Percentiles rank a stretch among this genome's conserved stretches.
phyloP scores from a whole-genome alignment of 257 asterid genomes.

The Ehretia macrophylla region DNA sequence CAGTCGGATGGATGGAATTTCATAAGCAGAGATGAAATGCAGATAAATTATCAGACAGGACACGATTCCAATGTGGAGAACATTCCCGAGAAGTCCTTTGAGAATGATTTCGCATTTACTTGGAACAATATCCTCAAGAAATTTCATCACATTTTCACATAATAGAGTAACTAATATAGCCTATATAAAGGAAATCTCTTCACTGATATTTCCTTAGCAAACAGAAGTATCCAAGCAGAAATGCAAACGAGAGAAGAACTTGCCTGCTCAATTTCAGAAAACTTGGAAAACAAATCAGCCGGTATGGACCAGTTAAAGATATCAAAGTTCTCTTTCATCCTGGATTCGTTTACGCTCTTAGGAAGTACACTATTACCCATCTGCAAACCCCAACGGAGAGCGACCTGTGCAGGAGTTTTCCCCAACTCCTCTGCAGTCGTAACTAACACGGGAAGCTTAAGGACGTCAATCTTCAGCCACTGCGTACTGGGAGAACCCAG shows the following conservation, averaged over 20 bases:
- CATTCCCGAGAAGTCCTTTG: too few species aligned
- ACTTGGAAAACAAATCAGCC: slow-evolving; percentile 31
- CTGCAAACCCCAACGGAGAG: slow-evolving; percentile 47
- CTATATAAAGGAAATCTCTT: too few species aligned
- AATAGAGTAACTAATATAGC: too few species aligned
- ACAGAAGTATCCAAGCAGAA: too few species aligned
- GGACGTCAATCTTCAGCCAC: slow-evolving; percentile 61
- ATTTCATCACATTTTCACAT: too few species aligned
- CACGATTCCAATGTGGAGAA: too few species aligned
- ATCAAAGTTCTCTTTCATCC: slow-evolving; percentile 38
- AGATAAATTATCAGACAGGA: too few species aligned
- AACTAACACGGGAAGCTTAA: slow-evolving; percentile 50
- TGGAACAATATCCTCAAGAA: too few species aligned
- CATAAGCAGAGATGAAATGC: too few species aligned
- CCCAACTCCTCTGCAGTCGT: slow-evolving; percentile 38
- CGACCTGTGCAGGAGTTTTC: slow-evolving; percentile 47
- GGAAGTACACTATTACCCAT: slow-evolving; percentile 45
- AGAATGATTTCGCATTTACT: too few species aligned
- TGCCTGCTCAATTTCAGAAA: slow-evolving; percentile 48
- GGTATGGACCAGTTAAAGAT: slow-evolving; percentile 41
- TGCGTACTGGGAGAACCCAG: slow-evolving; percentile 81
- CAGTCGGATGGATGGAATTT: too few species aligned
- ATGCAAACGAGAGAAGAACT: slow-evolving; percentile 5
- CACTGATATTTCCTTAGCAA: too few species aligned
- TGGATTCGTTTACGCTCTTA: slow-evolving; percentile 32